Conservation (phyloP, 2,329 filamentous ascomycete genomes). For the Orbilia oligospora region DNA sequence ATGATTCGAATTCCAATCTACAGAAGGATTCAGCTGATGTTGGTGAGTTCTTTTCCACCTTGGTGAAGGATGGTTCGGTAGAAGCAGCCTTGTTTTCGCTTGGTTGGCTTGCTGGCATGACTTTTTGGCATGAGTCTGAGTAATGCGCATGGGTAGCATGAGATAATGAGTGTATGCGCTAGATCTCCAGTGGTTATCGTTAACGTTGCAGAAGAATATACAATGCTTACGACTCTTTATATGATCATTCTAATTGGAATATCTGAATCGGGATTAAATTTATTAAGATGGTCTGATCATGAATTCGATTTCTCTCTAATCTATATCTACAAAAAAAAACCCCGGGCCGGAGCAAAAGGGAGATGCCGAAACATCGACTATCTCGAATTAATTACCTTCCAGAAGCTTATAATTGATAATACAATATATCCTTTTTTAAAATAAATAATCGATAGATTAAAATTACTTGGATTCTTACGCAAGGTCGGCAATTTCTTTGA, state of each 20-base stretch:
- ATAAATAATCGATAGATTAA: slow-evolving; percentile 5
- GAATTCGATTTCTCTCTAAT: background rate
- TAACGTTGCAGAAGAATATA: background rate
- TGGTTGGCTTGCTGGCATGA: background rate
- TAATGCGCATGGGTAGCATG: slow-evolving; percentile 7
- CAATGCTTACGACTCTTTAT: slow-evolving; percentile 2
- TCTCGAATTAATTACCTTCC: slow-evolving; percentile 2
- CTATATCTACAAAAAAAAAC: background rate
- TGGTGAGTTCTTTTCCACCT: background rate
- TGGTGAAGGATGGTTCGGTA: background rate
- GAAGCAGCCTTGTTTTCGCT: background rate
- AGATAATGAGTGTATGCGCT: background rate
- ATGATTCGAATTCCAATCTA: background rate
- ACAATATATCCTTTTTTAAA: background rate
- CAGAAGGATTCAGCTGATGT: slow-evolving; percentile 12
- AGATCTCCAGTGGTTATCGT: background rate
- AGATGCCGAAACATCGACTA: background rate
- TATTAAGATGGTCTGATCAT: no score
- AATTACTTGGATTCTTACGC: slow-evolving; percentile 31
- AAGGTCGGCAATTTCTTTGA: slow-evolving; percentile 6
- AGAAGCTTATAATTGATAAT: background rate
- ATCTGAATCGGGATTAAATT: background rate
- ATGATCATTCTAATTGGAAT: background rate
- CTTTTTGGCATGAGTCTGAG: background rate
- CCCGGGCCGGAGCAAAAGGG: background rate